These are phyloP conservation scores for Nadsonia commutata DNA, from an alignment of 1,139 yeast genomes.

Conservation along the genomic window DNA sequence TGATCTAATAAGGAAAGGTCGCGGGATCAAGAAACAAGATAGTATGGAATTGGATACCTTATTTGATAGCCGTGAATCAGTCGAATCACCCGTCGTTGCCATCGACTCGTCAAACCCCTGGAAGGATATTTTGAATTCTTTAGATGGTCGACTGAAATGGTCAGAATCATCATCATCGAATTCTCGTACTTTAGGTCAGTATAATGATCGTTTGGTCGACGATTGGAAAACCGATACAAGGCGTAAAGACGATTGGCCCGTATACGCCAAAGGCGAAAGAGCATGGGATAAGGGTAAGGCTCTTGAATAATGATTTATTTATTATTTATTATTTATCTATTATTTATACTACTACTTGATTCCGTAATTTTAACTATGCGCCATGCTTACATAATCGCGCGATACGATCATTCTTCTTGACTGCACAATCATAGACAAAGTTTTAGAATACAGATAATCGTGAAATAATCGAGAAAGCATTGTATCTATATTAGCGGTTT, in stretches of 20 bases:
- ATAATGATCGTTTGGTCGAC: neutral
- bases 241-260: slow-evolving; percentile 4
- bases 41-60: neutral
- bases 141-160: neutral
- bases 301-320: neutral
- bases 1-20: neutral
- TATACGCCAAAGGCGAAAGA: slow-evolving; percentile 3
- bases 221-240: neutral
- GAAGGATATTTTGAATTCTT: neutral
- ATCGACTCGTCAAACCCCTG: slow-evolving; percentile 1
- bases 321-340: neutral
- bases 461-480: too few relatives aligned
- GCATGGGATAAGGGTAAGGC: slow-evolving; percentile 5
- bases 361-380: too few relatives aligned
- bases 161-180: neutral
- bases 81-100: slow-evolving; percentile 1
- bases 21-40: neutral
- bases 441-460: too few relatives aligned
- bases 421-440: too few relatives aligned
- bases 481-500: too few relatives aligned
- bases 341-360: too few relatives aligned
- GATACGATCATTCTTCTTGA: too few relatives aligned
- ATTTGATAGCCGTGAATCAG: neutral
- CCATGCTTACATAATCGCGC: too few relatives aligned
- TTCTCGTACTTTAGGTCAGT: neutral